phyloP scores from a whole-genome alignment of 306 rosid species.

The Medicago arabica region DNA sequence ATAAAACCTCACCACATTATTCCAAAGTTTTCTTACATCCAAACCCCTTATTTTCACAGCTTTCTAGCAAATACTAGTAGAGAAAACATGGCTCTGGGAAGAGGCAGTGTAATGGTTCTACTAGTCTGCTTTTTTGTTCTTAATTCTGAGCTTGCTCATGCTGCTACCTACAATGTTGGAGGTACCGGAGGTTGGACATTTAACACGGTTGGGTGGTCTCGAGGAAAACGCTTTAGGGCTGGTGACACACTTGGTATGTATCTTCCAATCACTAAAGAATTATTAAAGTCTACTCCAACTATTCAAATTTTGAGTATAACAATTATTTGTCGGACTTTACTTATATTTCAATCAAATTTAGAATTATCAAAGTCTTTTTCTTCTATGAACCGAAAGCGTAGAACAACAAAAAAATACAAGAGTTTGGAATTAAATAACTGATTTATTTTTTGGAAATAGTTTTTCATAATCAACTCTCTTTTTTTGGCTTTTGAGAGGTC shows the following conservation, averaged over 20 bases:
- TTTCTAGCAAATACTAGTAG: neutral
- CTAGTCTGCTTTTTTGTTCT: conserved; percentile 49
- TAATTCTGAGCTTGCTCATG: conserved; percentile 51
- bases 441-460: no score
- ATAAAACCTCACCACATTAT: conserved; percentile 15
- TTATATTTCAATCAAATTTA: no score
- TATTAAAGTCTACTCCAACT: no score
- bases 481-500: no score
- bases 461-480: no score
- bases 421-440: no score
- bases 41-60: neutral
- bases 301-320: no score
- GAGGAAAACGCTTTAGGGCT: conserved; percentile 61
- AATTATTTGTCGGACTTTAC: no score
- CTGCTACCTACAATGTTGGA: conserved; percentile 63
- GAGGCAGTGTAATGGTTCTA: conserved; percentile 68
- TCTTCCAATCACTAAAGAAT: neutral
- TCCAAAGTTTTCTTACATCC: neutral
- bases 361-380: no score
- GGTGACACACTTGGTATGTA: conserved; percentile 79
- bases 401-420: no score
- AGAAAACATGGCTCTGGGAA: conserved; percentile 57
- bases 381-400: no score
- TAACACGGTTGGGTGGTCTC: conserved; percentile 56
- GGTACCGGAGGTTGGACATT: conserved; percentile 70